Conservation (phyloP, 1,284 basidiomycete genomes). For the Prillingera fragicola region DNA sequence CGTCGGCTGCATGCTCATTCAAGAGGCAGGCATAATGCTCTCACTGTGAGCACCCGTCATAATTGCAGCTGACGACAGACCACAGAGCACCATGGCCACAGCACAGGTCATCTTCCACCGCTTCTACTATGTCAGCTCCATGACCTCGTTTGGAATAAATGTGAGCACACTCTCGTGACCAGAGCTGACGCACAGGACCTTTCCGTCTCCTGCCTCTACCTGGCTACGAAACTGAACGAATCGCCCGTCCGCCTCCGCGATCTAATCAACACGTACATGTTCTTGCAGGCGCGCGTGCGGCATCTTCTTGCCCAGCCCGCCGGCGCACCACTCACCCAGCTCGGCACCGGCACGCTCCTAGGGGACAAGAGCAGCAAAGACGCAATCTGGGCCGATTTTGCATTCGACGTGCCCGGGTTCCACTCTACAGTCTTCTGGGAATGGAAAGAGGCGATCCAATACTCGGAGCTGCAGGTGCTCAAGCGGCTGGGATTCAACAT, state of each 20-base stretch:
- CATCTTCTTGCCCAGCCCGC: conserved; percentile 37
- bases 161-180: conserved; percentile 52
- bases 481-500: conserved; percentile 89
- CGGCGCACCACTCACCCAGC: conserved; percentile 10
- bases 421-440: conserved; percentile 46
- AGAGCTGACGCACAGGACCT: conserved; percentile 61
- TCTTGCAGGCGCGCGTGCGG: conserved; percentile 52
- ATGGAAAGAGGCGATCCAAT: conserved; percentile 63
- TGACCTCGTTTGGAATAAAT: conserved; percentile 85
- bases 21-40: conserved; percentile 85
- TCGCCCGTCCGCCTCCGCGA: conserved; percentile 85
- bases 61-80: conserved; percentile 53
- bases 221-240: conserved; percentile 94
- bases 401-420: conserved; percentile 36
- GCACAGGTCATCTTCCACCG: conserved; percentile 95
- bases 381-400: conserved; percentile 36
- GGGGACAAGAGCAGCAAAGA: conserved; percentile 1
- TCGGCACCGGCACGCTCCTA: not conserved
- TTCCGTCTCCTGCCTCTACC: conserved; percentile 84
- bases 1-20: conserved; percentile 86
- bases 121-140: conserved; percentile 93
- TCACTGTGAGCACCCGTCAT: conserved; percentile 57
- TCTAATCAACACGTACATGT: conserved; percentile 89
- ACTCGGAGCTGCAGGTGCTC: conserved; percentile 95
- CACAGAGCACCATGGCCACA: conserved; percentile 92